Base-by-base conservation (phyloP, 2,329 filamentous ascomycete genomes). In the Helicocarpus griseus region DNA sequence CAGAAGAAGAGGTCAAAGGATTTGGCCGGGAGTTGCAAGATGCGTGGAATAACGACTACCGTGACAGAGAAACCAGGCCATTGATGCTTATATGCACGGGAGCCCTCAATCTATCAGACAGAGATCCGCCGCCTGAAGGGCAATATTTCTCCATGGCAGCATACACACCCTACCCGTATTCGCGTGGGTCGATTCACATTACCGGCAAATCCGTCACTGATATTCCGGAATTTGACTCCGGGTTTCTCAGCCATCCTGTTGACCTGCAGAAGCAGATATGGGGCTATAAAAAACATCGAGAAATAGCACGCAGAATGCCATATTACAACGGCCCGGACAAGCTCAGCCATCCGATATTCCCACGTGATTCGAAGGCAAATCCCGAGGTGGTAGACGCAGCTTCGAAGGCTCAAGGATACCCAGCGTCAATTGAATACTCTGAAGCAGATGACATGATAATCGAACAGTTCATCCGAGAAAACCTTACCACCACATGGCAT, bases 271-370 rank as follows among this genome's bases (percentile, higher is more conserved):
- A 75, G 58, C 75, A 79, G 11, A 57, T 81, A 9, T 84, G 81
- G 80, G 74, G 70, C 0, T 86, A 86, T 69, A 86, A 86, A 65
- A 78, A 77, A 58, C 72, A 74, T n/a, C 78, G 83, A 2, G 81
- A 83, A 63, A 75, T 84, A 49, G 68, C 73, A 21, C 76, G 81
- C 2, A 76, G 80, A 13, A 77, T 79, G 60, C 64, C 72, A 2
- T 69, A 73, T 52, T 82, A 76, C 64, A 65, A 64, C 8, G 71
- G 72, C 26, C 67, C 72, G 54, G 51, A 73, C n/a, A 62, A 60
- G 1, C 58, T 55, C 14, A 60, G 58, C 5, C 70, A 73, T 50
- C 71, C 71, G 7, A 49, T 53, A 3, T 73, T 72, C 53, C 58
- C 69, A 13, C 58, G 60, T 5, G 65, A 60, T n/a, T 68, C 65